Percentiles rank a stretch among this genome's conserved stretches.
These are phyloP conservation scores for Hyaloscypha finlandica DNA, from an alignment of 495 filamentous ascomycete genomes.

Conservation along the genomic window DNA sequence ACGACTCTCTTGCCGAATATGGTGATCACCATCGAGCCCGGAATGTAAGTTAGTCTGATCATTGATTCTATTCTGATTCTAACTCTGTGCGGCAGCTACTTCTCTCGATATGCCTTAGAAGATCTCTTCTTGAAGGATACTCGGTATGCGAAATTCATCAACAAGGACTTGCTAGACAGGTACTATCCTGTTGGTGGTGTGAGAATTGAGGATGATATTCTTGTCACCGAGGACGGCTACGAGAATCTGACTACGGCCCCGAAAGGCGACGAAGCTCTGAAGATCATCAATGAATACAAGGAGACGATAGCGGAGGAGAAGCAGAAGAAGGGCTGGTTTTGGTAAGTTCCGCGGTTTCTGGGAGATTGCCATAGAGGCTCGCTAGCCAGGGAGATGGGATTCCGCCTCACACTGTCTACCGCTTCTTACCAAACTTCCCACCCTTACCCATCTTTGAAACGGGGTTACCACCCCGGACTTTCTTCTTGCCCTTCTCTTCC, in stretches of 20 bases:
- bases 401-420: slow-evolving; percentile 15
- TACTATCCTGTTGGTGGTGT: slow-evolving; percentile 85
- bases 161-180: slow-evolving; percentile 66
- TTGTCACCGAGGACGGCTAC: slow-evolving; percentile 74
- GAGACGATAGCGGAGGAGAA: not conserved
- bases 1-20: slow-evolving; percentile 77
- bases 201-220: slow-evolving; percentile 88
- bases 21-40: slow-evolving; percentile 87
- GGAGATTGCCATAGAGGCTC: not conserved
- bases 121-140: slow-evolving; percentile 63
- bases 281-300: slow-evolving; percentile 48
- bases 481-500: slow-evolving; percentile 25
- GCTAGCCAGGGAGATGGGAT: not conserved
- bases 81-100: slow-evolving; percentile 50
- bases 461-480: slow-evolving; percentile 30
- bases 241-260: slow-evolving; percentile 85
- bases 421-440: slow-evolving; percentile 26
- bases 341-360: not conserved
- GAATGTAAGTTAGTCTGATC: slow-evolving; percentile 49
- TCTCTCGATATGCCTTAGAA: slow-evolving; percentile 62
- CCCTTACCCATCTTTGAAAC: slow-evolving; percentile 21
- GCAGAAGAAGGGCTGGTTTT: slow-evolving; percentile 16
- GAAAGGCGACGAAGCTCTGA: slow-evolving; percentile 70
- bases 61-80: slow-evolving; percentile 2
- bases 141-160: slow-evolving; percentile 67